Evolutionary conservation across 192 early-diverging fungal genomes (phyloP).

Genomic region (Entomortierella chlamydospora): DNA sequence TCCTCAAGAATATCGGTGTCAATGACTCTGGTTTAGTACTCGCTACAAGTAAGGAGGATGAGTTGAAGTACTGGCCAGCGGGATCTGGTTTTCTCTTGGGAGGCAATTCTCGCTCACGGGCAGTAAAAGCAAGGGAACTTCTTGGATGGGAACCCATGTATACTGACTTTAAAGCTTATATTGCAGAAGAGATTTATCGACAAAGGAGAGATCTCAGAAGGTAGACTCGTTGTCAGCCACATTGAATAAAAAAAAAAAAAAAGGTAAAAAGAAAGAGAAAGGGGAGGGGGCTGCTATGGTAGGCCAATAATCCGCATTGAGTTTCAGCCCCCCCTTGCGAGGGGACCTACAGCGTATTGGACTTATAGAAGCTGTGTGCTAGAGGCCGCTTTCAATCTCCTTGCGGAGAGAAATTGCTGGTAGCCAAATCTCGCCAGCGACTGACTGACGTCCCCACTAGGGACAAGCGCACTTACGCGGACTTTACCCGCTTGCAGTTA

Average conservation of each 20-base stretch:
- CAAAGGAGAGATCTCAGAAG: slow-evolving; percentile 9
- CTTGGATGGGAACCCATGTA: slow-evolving; percentile 41
- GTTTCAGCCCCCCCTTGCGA: slow-evolving; percentile 32
- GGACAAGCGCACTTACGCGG: slow-evolving; percentile 45
- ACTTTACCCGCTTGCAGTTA: slow-evolving; percentile 54
- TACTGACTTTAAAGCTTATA: slow-evolving; percentile 27
- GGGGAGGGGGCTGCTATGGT: slow-evolving; percentile 34
- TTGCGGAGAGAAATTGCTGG: slow-evolving; percentile 40
- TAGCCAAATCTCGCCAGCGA: slow-evolving; percentile 50
- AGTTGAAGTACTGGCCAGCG: slow-evolving; percentile 12
- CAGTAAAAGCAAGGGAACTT: slow-evolving; percentile 31
- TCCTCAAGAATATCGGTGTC: slow-evolving; percentile 12
- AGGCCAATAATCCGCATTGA: slow-evolving; percentile 58
- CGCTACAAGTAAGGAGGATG: slow-evolving; percentile 11
- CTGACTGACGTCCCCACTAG: slow-evolving; percentile 50
- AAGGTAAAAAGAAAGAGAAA: neutral
- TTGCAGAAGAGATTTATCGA: slow-evolving; percentile 25
- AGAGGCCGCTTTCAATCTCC: slow-evolving; percentile 54
- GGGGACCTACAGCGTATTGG: slow-evolving; percentile 53
- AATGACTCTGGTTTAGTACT: slow-evolving; percentile 20
- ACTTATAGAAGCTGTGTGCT: slow-evolving; percentile 55
- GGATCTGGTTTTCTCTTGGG: neutral
- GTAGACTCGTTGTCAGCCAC: neutral
- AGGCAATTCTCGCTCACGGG: slow-evolving; percentile 30
- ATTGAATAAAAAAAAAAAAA: neutral